Base-by-base conservation (phyloP, 805 yeast species). In the Monosporozyma unispora region DNA sequence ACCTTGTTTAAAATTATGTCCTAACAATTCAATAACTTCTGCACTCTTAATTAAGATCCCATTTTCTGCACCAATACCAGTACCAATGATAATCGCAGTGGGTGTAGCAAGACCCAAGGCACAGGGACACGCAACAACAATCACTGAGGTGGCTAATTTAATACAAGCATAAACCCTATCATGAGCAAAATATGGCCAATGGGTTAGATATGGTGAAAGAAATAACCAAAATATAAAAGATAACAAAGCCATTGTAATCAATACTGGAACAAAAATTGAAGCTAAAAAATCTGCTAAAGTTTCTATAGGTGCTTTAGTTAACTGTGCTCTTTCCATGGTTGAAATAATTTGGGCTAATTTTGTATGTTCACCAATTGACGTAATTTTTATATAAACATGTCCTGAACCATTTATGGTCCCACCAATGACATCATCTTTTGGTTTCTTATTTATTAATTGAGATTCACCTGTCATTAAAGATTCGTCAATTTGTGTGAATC, bases 71-170 rank as follows among this genome's bases (percentile, higher is more conserved):
- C 96, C 98, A 21, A 88, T 84, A 39, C 99, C 99, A 2, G 98
- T 91, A 8, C 97, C 99, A 2, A 93, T 99, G 97, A 95, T 93
- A 10, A 93, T 87, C 0, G 98, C 98, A 1, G 99, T 95, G 1
- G 99, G 99, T 0, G 98, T 96, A 3, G 97, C 97, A 46, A 93
- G 73, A 2, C 99, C 99, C 22, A 93, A 70, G 0, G 99, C 98
- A 75, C 99, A 93, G 0, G 99, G 99, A 68, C 99, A 93, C 1
- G 99, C 99, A 46, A 93, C 97, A 10, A 93, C 96, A 54, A 95
- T 79, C 4, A 93, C 99, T 6, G 95, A 82, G 25, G 93, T 91
- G 5, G 95, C 83, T 44, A 90, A 75, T 58, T 85, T 81, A 50
- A 95, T 66, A 61, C 91, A 83, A 4, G 47, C 21, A 29, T 44